Base-by-base conservation (phyloP, 495 filamentous ascomycete genomes). In the Aspergillus baeticus region DNA sequence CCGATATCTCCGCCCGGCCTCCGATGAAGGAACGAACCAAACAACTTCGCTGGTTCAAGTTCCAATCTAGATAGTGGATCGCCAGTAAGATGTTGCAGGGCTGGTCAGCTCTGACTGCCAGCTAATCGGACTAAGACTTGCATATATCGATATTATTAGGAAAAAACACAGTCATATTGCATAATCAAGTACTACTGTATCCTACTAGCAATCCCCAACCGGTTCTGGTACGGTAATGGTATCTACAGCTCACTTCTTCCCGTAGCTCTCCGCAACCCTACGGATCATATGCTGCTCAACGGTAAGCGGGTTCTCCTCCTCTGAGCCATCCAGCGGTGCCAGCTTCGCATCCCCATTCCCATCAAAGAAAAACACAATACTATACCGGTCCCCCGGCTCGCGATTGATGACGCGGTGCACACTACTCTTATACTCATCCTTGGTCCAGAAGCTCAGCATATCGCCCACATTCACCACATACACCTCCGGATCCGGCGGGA, bases 381-480 rank as follows among this genome's bases (percentile, higher is more conserved):
- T 76, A 56, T 75, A 79, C 22, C 76, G 65, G 36, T 78, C 69
- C 1, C 35, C 60, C 18, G 62, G 49, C 31, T 69, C 66, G 10
- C 60, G 62, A 57, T 71, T 69, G 5, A 72, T 49, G 1, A 75
- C 72, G 0, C 72, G 57, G 54, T 75, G 72, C 39, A 74, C 36
- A 49, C 57, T 70, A 39, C 65, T 70, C 61, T 66, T 66, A 46
- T 74, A 76, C 42, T 56, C 20, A 5, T 58, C 61, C 2, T 54
- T 47, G 8, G 69, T 71, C 59, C 58, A 63, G 17, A 45, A 55
- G 36, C 51, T 62, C 21, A 75, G 51, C 59, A 73, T 63, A 37
- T 74, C 64, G 2, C 71, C 72, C 4, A 75, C 43, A 34, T 75
- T 75, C 33, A 75, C 64, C 0, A 75, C 68, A 41, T 67, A 74